These are phyloP conservation scores for Isabelozyma pseudorhagii DNA, from an alignment of 805 yeast species.

Conservation along the genomic window DNA sequence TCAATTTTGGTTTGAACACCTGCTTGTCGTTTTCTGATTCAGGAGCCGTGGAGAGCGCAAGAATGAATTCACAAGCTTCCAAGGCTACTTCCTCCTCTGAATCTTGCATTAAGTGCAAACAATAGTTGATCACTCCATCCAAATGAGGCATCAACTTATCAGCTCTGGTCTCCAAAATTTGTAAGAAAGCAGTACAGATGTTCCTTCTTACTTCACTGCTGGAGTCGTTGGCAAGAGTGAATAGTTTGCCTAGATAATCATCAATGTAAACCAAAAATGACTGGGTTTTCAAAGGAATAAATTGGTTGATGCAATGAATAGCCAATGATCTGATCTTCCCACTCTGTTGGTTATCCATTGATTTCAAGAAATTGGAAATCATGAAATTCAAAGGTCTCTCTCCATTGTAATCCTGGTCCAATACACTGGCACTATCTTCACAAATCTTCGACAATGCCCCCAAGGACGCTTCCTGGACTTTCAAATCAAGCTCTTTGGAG, in stretches of 20 bases:
- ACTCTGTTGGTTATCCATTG: conserved; percentile 36
- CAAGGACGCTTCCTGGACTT: conserved; percentile 69
- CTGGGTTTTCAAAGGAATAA: conserved; percentile 68
- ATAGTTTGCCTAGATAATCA: conserved; percentile 59
- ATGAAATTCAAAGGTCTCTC: conserved; percentile 65
- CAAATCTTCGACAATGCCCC: conserved; percentile 82
- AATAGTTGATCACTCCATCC: conserved; percentile 81
- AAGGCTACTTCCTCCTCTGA: conserved; percentile 71
- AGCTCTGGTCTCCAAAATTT: conserved; percentile 71
- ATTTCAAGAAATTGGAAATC: conserved; percentile 60
- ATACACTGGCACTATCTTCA: conserved; percentile 72
- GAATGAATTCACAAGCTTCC: conserved; percentile 90
- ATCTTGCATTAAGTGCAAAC: conserved; percentile 72
- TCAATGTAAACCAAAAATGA: conserved; percentile 64
- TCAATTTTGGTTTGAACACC: conserved; percentile 55
- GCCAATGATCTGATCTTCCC: conserved; percentile 58
- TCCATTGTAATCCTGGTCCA: conserved; percentile 65
- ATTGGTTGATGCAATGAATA: conserved; percentile 72
- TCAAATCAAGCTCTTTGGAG: conserved; percentile 5
- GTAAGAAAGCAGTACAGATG: conserved; percentile 73
- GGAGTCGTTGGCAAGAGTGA: conserved; percentile 63
- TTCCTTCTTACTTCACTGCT: conserved; percentile 62
- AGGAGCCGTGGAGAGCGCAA: conserved; percentile 69
- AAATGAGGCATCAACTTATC: conserved; percentile 78
- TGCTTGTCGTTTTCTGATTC: conserved; percentile 31